Base-by-base conservation (phyloP, 495 filamentous ascomycete genomes). In the Neurospora cerealis region DNA sequence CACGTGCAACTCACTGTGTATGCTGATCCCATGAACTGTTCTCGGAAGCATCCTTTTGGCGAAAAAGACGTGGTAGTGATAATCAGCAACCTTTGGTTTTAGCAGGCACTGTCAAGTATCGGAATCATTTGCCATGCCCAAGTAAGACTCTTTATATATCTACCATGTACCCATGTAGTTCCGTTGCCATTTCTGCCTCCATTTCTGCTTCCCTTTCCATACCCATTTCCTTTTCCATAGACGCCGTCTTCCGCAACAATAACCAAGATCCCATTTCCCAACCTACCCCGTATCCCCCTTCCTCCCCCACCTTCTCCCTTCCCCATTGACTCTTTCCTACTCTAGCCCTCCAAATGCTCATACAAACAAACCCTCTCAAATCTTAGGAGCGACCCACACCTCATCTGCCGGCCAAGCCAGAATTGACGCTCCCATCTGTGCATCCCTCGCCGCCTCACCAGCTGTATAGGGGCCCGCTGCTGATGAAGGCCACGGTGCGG, bases 391-490 rank as follows among this genome's bases (percentile, higher is more conserved):
- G 36, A 75, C 34, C 70, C 78, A 81, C 7, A 72, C 9, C 75
- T 81, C 70, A 28, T 80, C 79, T 9, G 69, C 48, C 5, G 80
- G 80, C 80, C 80, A 81, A 11, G 80, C 73, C 4, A 78, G 73
- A 15, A 81, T 70, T 34, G 74, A 73, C 8, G 79, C 79, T 21
- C 80, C 80, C 60, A 73, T 71, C 60, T 72, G 39, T 9, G 79
- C 75, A 34, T 73, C 77, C 38, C 72, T 72, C 40, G 80, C 80
- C 0, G 80, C 79, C 21, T 81, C 78, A 11, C 72, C 71, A 34
- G 80, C 71, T 1, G 78, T 78, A 74, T 80, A 81, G 39, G 73
- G 13, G 15, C 5, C 54, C 13, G 54, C 34, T 17, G 15, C 54
- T 34, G 54, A 32, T 66, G 28, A 66, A 66, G 28, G 28, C 15